Base-by-base conservation (phyloP, 306 rosid genomes). In the Begonia masoniana region DNA sequence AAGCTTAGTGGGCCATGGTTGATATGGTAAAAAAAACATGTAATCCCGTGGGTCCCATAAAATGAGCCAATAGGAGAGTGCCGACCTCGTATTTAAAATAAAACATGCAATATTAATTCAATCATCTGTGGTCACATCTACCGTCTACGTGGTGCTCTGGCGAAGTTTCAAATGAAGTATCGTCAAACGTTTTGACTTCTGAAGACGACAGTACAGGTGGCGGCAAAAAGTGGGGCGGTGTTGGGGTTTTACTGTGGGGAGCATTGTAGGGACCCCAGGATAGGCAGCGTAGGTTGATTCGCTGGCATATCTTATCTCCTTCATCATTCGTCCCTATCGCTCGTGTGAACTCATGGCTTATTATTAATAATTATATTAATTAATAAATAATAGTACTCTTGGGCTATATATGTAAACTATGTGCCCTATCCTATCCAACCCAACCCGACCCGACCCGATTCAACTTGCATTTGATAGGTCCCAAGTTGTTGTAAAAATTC, bases 261-360 rank as follows among this genome's bases (percentile, higher is more conserved):
- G 8, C 64, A 43, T 1, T 21, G 59, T 43, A 35, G 62, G 71
- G 71, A 2, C 53, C 10, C 19, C 19, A 17, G 61, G 59, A 60
- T 60, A 59, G 60, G 68, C 68, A 55, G 65, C 65, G 62, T 51
- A 41, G 4, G n/a, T 41, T 2, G 2, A 17, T 7, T 43, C 58
- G 13, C 39, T 10, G 54, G 26, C 58, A 46, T 36, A 43, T 52
- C 50, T 14, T 21, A 17, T 17, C 5, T 9, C 12, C 14, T 13
- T 13, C 26, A 21, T 55, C 7, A 50, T 41, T 36, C 16, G 35
- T 35, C 12, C 14, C 6, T 14, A 24, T 14, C 15, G 59, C 61
- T 57, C 72, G 69, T 54, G 50, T 36, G 1, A 45, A 12, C 1
- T 16, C 8, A 31, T 31, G 39, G 7, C 8, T 7, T 7, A 5